Base-by-base conservation (phyloP, 805 yeast genomes). In the Maudiozyma pseudohumilis region DNA sequence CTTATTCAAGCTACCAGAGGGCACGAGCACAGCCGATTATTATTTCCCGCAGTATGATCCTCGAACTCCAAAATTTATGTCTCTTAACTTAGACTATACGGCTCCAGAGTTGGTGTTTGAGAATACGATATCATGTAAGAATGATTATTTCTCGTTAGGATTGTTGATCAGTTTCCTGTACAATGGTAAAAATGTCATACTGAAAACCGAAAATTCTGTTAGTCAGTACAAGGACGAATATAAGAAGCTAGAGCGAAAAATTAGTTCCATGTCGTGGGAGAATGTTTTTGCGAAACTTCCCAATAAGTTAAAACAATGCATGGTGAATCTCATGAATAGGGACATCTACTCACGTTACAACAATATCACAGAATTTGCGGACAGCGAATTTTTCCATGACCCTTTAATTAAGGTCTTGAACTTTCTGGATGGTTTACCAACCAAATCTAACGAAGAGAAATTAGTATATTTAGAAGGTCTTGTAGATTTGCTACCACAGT, bases 71-170 rank as follows among this genome's bases (percentile, higher is more conserved):
- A 42, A 59, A 0, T 84, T 81, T 54, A 66, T 85, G 44, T 80
- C 78, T 45, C 59, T 83, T 15, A 77, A 81, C 44, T 67, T 82
- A 46, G 77, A 81, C 53, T 92, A 70, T 55, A 63, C 83, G 1
- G 92, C 95, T 0, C 98, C 98, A 0, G 95, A 87, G 52, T 63
- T 89, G 24, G 65, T 88, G 1, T 49, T 80, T 6, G 86, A 84
- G 42, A 72, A 72, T 38, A 68, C 70, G 17, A 63, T 85, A 3
- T 75, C 74, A 24, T 73, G 74, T 24, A 75, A 75, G 15, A 78
- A 82, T 50, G 99, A 92, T 55, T 71, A 84, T 26, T 92, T 88
- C 68, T 75, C 96, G 0, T 52, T 92, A 9, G 97, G 94, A 1
- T 70, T 84, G 47, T 55, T 92, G 40, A 75, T 87, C 3, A 80